Conservation (phyloP, 805 yeast genomes). For the Starmerella bombicola region DNA sequence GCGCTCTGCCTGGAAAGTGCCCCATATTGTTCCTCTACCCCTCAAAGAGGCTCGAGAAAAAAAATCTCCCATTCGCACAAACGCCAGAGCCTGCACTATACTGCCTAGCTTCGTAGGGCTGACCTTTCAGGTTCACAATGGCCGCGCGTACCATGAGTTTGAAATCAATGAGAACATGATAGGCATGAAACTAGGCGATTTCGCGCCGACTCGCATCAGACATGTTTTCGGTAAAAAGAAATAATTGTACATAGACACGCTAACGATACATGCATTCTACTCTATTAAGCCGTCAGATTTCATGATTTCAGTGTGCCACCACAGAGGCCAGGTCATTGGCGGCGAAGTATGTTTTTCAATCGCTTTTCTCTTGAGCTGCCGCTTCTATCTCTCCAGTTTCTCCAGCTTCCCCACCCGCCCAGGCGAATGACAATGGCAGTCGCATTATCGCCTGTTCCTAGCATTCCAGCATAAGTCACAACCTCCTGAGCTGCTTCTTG, state of each 20-base stretch:
- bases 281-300: too few species aligned
- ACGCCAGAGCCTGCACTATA: constrained; percentile 88
- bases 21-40: constrained; percentile 91
- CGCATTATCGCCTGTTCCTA: constrained; percentile 94
- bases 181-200: constrained; percentile 88
- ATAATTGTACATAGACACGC: constrained; percentile 3
- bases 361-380: constrained; percentile 55
- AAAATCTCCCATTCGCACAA: constrained; percentile 84
- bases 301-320: too few species aligned
- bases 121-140: constrained; percentile 90
- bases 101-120: constrained; percentile 93
- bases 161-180: constrained; percentile 92
- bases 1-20: constrained; percentile 47
- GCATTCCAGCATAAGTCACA: constrained; percentile 65
- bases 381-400: constrained; percentile 57
- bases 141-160: constrained; percentile 81
- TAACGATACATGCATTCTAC: background rate
- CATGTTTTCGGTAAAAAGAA: constrained; percentile 51
- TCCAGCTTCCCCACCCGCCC: constrained; percentile 94
- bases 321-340: constrained; percentile 5
- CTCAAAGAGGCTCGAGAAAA: constrained; percentile 68
- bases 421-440: constrained; percentile 72
- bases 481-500: constrained; percentile 79
- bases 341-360: constrained; percentile 7
- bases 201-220: constrained; percentile 85